Evolutionary conservation across 176 grass and related monocot genomes (phyloP), one percentile per base, ranked within the genome.

Genomic region (Eleusine indica): DNA sequence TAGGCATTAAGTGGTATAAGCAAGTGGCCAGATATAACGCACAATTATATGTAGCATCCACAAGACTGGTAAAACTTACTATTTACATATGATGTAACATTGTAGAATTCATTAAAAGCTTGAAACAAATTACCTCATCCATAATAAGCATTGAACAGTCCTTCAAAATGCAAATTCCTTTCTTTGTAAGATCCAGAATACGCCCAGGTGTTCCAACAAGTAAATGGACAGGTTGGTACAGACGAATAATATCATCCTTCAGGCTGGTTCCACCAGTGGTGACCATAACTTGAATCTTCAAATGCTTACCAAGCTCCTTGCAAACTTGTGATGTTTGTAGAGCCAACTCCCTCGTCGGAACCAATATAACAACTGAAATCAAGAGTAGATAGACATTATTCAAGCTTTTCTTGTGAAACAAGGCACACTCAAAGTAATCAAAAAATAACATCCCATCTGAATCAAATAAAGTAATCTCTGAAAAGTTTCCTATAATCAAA

Each of bases 241-340:
- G 73, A 51, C 96, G 90, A 82, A 95, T 86, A 70, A 98, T 98
- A 54, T 98, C 96, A 85, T 98, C 96, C 68, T 89, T 95, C 65
- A 98, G 49, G 76, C 96, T 98, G 74, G 96, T 98, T 83, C 96
- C 96, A 73, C 96, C 96, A 83, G 96, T 98, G 40, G 96, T 98
- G 22, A 90, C 96, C 96, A 98, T 98, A 25, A 98, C 87, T 87
- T 98, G 85, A 48, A 98, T 98, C 58, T 93, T 91, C 65, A 98
- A 74, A 51, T 98, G 91, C 46, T 98, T 98, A 11, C 89, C 93
- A 66, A 98, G 93, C 71, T 98, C 96, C 69, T 98, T 98, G 82
- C 96, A 98, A 77, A 98, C 93, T 92, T 98, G 96, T 54, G 93
- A 98, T 40, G 96, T 98, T 69, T 98, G 96, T 70, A 98, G 66